Evolutionary conservation across 139 green algal genomes (phyloP), one percentile per base, ranked within the genome.

Genomic region (Chlamydomonas asymmetrica): DNA sequence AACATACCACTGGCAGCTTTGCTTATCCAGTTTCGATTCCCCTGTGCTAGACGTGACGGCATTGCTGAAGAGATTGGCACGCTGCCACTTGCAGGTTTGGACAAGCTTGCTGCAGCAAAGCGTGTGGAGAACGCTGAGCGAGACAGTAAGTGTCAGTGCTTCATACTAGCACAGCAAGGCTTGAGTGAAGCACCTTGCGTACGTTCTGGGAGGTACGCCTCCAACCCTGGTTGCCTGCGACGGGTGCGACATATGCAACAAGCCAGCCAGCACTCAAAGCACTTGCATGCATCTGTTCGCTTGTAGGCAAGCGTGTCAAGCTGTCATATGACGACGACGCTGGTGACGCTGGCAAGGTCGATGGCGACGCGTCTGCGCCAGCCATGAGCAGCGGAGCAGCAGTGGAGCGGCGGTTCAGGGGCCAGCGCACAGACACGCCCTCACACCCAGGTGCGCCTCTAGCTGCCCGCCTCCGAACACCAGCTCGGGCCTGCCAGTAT

Each of bases 371-470:
- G 3, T n/a, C 66, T 41, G 57, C 56, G 54, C 48, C 57, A 31
- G 75, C 23, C 32, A 29, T 34, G 32, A 41, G 27, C 37, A 63
- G 3, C 49, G 60, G 31, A n/a, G n/a, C 77, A 73, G 37, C 73
- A 65, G 27, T n/a, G 16, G 71, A 85, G 74, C 76, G 92, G 10
- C 86, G 87, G 29, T 95, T 92, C 80, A 74, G 93, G 0, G 85
- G 84, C 1, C 82, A 88, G 84, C 84, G 89, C 7, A 50, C 91
- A 7, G 92, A 96, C 3, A 97, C 93, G 6, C 93, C 93, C 16
- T 94, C 88, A 2, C 87, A 94, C 61, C 91, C 91, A 38, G 91
- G 89, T 85, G 48, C 29, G 60, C 56, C 40, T 13, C 10, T 9
- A 74, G 66, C 61, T n/a, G n/a, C 66, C 60, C 25, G 82, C 78